These are phyloP conservation scores for Cardamine resedifolia DNA, from an alignment of 345 rosid genomes.

Conservation along the genomic window DNA sequence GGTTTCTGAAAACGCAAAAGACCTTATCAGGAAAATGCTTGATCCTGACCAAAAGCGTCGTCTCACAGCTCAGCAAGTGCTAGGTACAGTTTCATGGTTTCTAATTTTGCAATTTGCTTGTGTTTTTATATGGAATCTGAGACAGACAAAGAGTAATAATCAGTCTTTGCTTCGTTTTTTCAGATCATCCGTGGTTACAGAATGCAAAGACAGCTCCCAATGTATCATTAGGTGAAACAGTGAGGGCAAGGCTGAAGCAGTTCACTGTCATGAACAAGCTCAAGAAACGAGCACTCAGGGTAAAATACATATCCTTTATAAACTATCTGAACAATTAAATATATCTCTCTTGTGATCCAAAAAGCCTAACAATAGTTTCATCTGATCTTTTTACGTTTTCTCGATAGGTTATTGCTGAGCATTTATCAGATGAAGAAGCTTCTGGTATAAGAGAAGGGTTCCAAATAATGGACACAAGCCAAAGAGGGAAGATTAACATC, in stretches of 20 bases:
- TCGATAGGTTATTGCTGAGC: constrained; percentile 86
- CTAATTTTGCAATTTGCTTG: background rate
- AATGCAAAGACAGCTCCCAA: constrained; percentile 94
- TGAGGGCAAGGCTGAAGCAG: constrained; percentile 89
- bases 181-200: constrained; percentile 97
- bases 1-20: constrained; percentile 87
- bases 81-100: constrained; percentile 51
- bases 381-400: background rate
- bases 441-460: constrained; percentile 93
- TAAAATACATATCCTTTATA: constrained; percentile 30
- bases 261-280: constrained; percentile 98
- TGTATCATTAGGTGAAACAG: constrained; percentile 93
- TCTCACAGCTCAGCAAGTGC: constrained; percentile 92
- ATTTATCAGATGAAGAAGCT: constrained; percentile 89
- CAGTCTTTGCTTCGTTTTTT: constrained; percentile 8
- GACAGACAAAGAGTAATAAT: constrained; percentile 8
- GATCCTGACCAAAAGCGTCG: constrained; percentile 84
- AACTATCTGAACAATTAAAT: background rate
- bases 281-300: constrained; percentile 98
- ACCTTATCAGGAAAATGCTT: constrained; percentile 90
- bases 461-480: constrained; percentile 71
- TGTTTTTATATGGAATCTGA: background rate
- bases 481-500: constrained; percentile 79
- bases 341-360: background rate
- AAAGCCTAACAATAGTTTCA: background rate